Evolutionary conservation across 2,329 filamentous ascomycete genomes (phyloP), one percentile per base, ranked within the genome.

Genomic region (Dactylella cylindrospora): DNA sequence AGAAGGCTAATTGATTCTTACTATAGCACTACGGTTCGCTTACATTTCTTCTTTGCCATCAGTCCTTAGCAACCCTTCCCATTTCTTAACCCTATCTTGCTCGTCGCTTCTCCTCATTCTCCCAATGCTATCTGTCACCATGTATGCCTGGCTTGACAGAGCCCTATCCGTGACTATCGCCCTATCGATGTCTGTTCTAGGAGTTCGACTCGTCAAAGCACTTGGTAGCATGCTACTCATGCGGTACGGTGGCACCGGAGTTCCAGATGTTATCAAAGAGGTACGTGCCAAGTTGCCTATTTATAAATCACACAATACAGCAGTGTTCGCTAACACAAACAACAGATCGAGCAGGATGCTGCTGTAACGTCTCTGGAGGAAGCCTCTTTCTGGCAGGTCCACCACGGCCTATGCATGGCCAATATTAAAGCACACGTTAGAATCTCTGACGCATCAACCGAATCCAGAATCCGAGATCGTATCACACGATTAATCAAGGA

Each of bases 361-460:
- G 80, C 80, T 51, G 83, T 97, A 20, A 80, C 80, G 36, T 80
- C 80, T 1, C 83, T 98, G 39, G 88, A 96, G 55, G 90, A 96
- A 70, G 91, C 90, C 1, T 84, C 90, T 71, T 95, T 98, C 73
- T 98, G 93, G 93, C 93, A 98, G 76, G 93, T 96, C 10, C 93
- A 98, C 74, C 96, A 97, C 72, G 90, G 91, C 1, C 78, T 97
- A 32, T 95, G 90, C 70, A 95, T 97, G 86, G 93, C 93, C 6
- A 96, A 94, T 71, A 73, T 98, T 67, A 94, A 89, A 72, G 74
- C 98, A 15, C 80, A 84, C 59, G 81, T 95, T 20, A 72, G 75
- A 3, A 76, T 75, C 65, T 85, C 84, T 3, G 84, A 86, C 35
- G 88, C 93, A 64, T 81, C 85, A 10, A 80, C 84, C 4, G 76